These are phyloP conservation scores for Monilinia vaccinii-corymbosi DNA, from an alignment of 2,329 filamentous ascomycete genomes.

Conservation along the genomic window DNA sequence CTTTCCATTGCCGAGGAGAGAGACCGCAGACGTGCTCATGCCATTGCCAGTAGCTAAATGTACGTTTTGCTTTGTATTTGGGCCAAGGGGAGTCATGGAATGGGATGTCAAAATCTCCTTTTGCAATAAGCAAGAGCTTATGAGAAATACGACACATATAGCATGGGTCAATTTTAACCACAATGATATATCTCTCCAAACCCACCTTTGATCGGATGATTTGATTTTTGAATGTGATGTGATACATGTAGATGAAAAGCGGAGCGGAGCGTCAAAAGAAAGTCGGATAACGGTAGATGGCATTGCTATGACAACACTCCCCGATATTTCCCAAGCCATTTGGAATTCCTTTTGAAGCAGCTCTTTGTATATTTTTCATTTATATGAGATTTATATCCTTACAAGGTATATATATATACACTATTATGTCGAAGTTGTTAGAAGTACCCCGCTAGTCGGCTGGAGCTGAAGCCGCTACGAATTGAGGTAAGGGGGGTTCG, in stretches of 20 bases:
- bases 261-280: no score
- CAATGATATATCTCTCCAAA: constrained; percentile 9
- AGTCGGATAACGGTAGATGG: not conserved
- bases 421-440: no score
- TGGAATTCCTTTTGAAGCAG: no score
- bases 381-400: no score
- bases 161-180: constrained; percentile 28
- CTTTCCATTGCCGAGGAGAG: constrained; percentile 98
- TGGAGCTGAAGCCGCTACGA: no score
- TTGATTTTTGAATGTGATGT: not conserved
- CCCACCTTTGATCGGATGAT: not conserved
- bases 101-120: constrained; percentile 24
- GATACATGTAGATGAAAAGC: not conserved
- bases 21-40: constrained; percentile 79
- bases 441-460: no score
- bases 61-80: constrained; percentile 22
- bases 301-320: no score
- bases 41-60: constrained; percentile 29
- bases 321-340: not conserved
- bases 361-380: no score
- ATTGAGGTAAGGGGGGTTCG: no score
- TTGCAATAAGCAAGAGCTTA: constrained; percentile 20
- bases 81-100: constrained; percentile 22
- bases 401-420: no score
- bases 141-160: constrained; percentile 23